phyloP scores from a whole-genome alignment of 139 green algal species.

The Closterium sp. region DNA sequence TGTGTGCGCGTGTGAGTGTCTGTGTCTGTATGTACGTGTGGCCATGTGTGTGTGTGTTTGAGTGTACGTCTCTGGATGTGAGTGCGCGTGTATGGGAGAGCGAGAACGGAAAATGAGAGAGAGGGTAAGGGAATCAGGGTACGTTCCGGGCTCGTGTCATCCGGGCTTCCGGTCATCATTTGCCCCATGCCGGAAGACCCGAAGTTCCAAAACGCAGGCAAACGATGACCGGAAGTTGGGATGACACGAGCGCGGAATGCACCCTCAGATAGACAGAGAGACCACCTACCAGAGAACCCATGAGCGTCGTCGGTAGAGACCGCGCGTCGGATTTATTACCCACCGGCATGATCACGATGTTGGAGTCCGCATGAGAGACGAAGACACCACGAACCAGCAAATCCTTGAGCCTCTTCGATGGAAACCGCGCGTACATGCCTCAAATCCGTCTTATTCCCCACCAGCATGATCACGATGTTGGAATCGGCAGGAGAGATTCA shows the following conservation, averaged over 20 bases:
- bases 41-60: neutral
- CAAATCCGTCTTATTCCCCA: conserved; percentile 97
- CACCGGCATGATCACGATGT: conserved; percentile 99
- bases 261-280: too few relatives aligned
- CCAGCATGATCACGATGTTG: conserved; percentile 98
- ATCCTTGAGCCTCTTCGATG: conserved; percentile 45
- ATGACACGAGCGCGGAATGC: too few relatives aligned
- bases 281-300: too few relatives aligned
- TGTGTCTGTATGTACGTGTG: neutral
- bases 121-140: neutral
- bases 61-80: neutral
- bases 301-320: conserved; percentile 66
- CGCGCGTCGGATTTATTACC: too few relatives aligned
- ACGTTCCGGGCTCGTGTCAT: too few relatives aligned
- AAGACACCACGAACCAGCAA: neutral
- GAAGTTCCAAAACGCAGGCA: too few relatives aligned
- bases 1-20: neutral
- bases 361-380: conserved; percentile 71
- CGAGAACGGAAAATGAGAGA: neutral
- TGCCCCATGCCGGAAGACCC: too few relatives aligned
- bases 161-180: too few relatives aligned
- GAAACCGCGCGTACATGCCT: conserved; percentile 86
- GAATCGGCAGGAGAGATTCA: conserved; percentile 64
- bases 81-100: neutral
- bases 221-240: too few relatives aligned